Conservation (phyloP, 768 basidiomycete genomes). For the Kwoniella mangroviensis region DNA sequence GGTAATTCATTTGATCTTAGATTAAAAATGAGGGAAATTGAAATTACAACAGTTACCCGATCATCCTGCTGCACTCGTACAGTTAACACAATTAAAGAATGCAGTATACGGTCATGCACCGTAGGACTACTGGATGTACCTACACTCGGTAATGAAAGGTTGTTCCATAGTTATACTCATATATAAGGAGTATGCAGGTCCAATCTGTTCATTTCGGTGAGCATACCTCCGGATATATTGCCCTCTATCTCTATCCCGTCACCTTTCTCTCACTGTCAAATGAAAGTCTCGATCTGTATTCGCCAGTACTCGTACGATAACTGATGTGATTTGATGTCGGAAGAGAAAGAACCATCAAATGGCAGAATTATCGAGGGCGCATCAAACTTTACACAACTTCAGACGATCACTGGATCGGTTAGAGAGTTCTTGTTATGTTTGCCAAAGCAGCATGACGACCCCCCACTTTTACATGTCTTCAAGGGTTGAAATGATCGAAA, state of each 20-base stretch:
- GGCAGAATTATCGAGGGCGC: too few relatives aligned
- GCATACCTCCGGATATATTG: not conserved
- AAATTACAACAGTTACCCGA: not conserved
- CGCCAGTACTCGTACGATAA: not conserved
- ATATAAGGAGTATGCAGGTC: not conserved
- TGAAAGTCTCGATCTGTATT: slow-evolving; percentile 1
- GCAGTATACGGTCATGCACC: not conserved
- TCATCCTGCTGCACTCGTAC: not conserved
- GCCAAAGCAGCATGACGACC: too few relatives aligned
- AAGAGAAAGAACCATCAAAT: not conserved
- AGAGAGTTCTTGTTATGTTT: too few relatives aligned
- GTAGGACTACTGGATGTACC: too few relatives aligned
- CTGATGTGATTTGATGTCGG: not conserved
- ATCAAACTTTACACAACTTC: not conserved
- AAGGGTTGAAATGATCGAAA: not conserved
- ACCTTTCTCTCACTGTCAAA: not conserved
- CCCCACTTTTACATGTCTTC: not conserved
- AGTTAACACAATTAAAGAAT: not conserved
- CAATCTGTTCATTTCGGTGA: not conserved
- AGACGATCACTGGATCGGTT: too few relatives aligned
- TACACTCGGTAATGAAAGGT: not conserved
- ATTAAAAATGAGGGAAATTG: too few relatives aligned
- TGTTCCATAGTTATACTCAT: not conserved
- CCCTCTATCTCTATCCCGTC: not conserved
- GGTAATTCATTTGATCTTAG: too few relatives aligned